Percentiles rank a stretch among this genome's conserved stretches.
Evolutionary conservation across 2,329 filamentous ascomycete genomes (phyloP).

Genomic region (Ophiostoma populinum): DNA sequence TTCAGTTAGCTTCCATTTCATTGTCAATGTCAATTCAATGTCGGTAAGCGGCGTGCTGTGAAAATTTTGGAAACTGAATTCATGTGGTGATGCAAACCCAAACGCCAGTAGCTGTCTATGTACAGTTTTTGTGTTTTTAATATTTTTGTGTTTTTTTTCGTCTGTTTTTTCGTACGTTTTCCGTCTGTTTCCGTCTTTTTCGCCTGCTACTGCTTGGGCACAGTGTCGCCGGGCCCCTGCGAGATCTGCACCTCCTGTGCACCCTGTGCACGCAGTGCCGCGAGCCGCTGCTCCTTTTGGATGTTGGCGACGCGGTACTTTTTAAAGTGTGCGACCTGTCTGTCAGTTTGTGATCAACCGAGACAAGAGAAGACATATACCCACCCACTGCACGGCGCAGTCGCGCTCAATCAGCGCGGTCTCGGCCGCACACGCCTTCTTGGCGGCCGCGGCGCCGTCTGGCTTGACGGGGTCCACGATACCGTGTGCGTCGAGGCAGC

Average conservation of each 20-base stretch:
- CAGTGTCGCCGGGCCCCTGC: slow-evolving; percentile 11
- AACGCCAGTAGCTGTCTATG: too few relatives aligned
- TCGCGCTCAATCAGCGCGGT: slow-evolving; percentile 55
- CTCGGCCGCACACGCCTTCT: slow-evolving; percentile 23
- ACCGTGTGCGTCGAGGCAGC: slow-evolving; percentile 63
- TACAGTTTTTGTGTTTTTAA: not conserved
- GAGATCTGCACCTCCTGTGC: slow-evolving; percentile 37
- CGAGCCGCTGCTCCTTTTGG: slow-evolving; percentile 65
- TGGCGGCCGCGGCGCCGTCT: slow-evolving; percentile 21
- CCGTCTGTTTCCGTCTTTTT: not conserved
- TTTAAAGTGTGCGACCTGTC: slow-evolving; percentile 90
- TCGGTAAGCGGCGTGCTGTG: too few relatives aligned
- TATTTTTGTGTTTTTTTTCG: not conserved
- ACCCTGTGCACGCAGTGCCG: slow-evolving; percentile 56
- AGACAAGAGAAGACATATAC: slow-evolving; percentile 17
- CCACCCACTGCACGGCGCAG: slow-evolving; percentile 81
- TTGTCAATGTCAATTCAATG: too few relatives aligned
- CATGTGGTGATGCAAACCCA: too few relatives aligned
- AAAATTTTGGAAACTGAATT: too few relatives aligned
- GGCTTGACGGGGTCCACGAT: slow-evolving; percentile 52
- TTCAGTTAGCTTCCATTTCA: too few relatives aligned
- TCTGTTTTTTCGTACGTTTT: not conserved
- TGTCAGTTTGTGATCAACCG: not conserved
- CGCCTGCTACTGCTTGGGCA: slow-evolving; percentile 1
- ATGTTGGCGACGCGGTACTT: slow-evolving; percentile 86